phyloP scores from a whole-genome alignment of 75 land plant species.

The Picea sitchensis region DNA sequence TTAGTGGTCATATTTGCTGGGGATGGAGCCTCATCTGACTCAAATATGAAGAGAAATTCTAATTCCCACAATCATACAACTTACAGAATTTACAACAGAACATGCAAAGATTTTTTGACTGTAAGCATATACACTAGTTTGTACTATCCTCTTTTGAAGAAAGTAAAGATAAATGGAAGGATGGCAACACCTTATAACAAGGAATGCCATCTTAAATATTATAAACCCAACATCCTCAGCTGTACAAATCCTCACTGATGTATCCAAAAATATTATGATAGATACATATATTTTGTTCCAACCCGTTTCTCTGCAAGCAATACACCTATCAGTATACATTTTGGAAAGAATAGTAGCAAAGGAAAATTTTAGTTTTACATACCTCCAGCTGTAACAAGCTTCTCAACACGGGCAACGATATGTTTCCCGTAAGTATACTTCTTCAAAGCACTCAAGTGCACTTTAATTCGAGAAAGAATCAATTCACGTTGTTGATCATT shows the following conservation, averaged over 20 bases:
- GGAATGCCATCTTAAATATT: too few relatives aligned
- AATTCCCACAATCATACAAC: constrained; percentile 13
- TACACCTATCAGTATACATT: not conserved
- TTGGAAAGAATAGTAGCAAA: not conserved
- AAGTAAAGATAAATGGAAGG: constrained; percentile 4
- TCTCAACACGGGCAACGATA: constrained; percentile 65
- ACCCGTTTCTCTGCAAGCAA: constrained; percentile 11
- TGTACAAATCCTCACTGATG: constrained; percentile 24
- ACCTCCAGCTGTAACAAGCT: constrained; percentile 69
- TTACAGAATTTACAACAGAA: constrained; percentile 28
- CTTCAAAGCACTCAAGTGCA: constrained; percentile 50
- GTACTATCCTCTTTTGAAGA: constrained; percentile 8
- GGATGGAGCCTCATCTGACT: not conserved
- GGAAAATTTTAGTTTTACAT: not conserved
- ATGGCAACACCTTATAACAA: constrained; percentile 6
- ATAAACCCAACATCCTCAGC: constrained; percentile 16
- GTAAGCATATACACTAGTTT: constrained; percentile 16
- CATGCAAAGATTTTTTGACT: constrained; percentile 17
- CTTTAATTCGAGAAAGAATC: constrained; percentile 50
- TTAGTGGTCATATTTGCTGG: not conserved
- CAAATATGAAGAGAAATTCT: not conserved
- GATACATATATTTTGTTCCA: constrained; percentile 3
- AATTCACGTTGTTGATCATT: constrained; percentile 59
- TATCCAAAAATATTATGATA: constrained; percentile 3
- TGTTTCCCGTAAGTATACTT: constrained; percentile 69